These are phyloP conservation scores for Isoetes taiwanensis DNA, from an alignment of 75 land plant species.

Conservation along the genomic window DNA sequence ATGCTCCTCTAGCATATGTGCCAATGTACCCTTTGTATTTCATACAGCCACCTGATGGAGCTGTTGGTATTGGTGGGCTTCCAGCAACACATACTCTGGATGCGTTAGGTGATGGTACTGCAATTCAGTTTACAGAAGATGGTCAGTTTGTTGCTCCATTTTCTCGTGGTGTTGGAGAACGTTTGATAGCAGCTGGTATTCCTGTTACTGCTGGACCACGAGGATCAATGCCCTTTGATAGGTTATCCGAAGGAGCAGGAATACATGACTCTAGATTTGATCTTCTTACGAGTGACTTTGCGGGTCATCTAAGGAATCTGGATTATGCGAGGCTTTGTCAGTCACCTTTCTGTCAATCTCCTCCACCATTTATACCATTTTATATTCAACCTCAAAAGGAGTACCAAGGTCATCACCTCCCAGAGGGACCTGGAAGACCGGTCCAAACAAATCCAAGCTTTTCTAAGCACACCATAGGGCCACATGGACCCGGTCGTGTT, in stretches of 20 bases:
- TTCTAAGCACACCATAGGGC: too few species aligned
- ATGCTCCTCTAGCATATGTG: too few species aligned
- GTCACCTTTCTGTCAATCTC: too few species aligned
- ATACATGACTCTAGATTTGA: background rate
- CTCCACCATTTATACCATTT: too few species aligned
- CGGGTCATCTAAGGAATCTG: slow-evolving; percentile 6
- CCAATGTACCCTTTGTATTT: too few species aligned
- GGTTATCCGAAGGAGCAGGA: background rate
- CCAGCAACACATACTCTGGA: slow-evolving; percentile 9
- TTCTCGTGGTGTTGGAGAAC: background rate
- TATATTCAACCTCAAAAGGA: too few species aligned
- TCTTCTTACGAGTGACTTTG: slow-evolving; percentile 11
- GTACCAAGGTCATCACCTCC: too few species aligned
- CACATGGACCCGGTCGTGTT: too few species aligned
- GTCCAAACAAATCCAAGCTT: too few species aligned
- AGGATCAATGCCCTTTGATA: background rate
- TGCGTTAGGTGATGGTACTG: background rate
- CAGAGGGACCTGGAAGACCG: too few species aligned
- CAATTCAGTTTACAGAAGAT: background rate
- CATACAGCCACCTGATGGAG: too few species aligned
- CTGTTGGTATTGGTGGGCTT: background rate
- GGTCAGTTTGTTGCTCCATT: background rate
- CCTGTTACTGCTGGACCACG: background rate
- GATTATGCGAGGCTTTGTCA: slow-evolving; percentile 6
- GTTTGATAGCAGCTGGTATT: background rate